phyloP scores from a whole-genome alignment of 306 rosid species.

The Inga oerstediana region DNA sequence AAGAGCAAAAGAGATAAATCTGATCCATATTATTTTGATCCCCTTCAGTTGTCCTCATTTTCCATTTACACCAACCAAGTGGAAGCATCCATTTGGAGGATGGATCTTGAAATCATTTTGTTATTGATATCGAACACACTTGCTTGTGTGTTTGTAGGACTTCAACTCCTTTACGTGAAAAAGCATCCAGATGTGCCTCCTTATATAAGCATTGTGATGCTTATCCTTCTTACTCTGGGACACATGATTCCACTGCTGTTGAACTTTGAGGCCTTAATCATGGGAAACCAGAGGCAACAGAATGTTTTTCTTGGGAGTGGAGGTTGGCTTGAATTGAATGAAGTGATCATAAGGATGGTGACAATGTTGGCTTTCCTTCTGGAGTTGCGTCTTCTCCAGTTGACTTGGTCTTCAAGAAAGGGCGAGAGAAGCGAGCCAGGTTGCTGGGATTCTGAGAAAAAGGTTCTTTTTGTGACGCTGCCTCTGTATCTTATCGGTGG shows the following conservation, averaged over 20 bases:
- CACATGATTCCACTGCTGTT: slow-evolving; percentile 80
- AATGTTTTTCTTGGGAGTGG: slow-evolving; percentile 63
- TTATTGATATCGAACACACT: slow-evolving; percentile 78
- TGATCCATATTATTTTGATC: slow-evolving; percentile 69
- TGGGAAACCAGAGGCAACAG: slow-evolving; percentile 48
- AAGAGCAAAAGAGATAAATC: slow-evolving; percentile 65
- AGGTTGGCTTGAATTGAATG: slow-evolving; percentile 87
- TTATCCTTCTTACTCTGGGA: slow-evolving; percentile 67
- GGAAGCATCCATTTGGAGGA: slow-evolving; percentile 75
- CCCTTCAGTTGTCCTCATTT: slow-evolving; percentile 56
- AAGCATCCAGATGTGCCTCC: slow-evolving; percentile 66
- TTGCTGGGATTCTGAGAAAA: slow-evolving; percentile 70
- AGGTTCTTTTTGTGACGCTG: slow-evolving; percentile 59
- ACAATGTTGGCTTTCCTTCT: slow-evolving; percentile 83
- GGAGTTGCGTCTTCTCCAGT: slow-evolving; percentile 71
- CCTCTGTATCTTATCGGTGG: slow-evolving; percentile 67
- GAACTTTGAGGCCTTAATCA: slow-evolving; percentile 80
- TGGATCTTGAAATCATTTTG: slow-evolving; percentile 79
- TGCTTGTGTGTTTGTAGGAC: slow-evolving; percentile 73
- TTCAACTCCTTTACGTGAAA: slow-evolving; percentile 81
- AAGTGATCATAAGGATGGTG: slow-evolving; percentile 76
- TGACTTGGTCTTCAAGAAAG: slow-evolving; percentile 80
- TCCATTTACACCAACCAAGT: slow-evolving; percentile 63
- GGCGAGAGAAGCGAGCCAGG: slow-evolving; percentile 42
- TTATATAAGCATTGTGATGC: slow-evolving; percentile 68